Percentiles rank a stretch among this genome's conserved stretches.
These are phyloP conservation scores for Inga oerstediana DNA, from an alignment of 306 rosid species.

Conservation along the genomic window DNA sequence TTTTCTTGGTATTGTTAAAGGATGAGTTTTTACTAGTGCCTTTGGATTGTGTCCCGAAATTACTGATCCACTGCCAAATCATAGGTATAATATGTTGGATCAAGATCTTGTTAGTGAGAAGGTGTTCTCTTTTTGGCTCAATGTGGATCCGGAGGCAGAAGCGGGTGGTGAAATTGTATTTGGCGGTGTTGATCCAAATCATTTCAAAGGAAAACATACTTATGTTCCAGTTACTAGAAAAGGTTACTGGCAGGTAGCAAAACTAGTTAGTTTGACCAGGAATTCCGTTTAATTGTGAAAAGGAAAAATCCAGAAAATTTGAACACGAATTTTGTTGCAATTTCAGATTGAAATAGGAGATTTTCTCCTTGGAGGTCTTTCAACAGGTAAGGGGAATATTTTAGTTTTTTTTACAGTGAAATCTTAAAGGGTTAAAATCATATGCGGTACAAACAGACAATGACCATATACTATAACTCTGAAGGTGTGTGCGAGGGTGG, in stretches of 20 bases:
- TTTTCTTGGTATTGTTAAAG: conserved; percentile 10
- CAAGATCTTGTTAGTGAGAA: conserved; percentile 61
- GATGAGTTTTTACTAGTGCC: background rate
- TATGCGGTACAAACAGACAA: background rate
- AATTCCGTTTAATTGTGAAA: conserved; percentile 17
- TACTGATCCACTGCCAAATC: conserved; percentile 31
- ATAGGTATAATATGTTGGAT: conserved; percentile 75
- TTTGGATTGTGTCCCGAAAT: conserved; percentile 21
- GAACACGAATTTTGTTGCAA: background rate
- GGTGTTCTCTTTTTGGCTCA: conserved; percentile 91
- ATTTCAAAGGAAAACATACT: conserved; percentile 77
- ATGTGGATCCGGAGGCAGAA: conserved; percentile 56
- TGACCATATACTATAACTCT: background rate
- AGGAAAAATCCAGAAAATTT: background rate
- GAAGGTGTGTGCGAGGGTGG: conserved; percentile 76
- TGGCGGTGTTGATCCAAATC: conserved; percentile 77
- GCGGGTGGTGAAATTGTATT: conserved; percentile 84
- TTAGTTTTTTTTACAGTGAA: background rate
- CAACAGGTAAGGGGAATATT: conserved; percentile 65
- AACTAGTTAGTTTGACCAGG: conserved; percentile 9
- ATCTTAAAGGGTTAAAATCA: conserved; percentile 10
- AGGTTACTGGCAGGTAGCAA: conserved; percentile 90
- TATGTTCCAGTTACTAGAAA: conserved; percentile 75
- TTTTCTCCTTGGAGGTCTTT: conserved; percentile 61
- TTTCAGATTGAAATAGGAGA: conserved; percentile 87